Evolutionary conservation across 176 grass and related monocot genomes (phyloP).

Genomic region (Musa itinerans): DNA sequence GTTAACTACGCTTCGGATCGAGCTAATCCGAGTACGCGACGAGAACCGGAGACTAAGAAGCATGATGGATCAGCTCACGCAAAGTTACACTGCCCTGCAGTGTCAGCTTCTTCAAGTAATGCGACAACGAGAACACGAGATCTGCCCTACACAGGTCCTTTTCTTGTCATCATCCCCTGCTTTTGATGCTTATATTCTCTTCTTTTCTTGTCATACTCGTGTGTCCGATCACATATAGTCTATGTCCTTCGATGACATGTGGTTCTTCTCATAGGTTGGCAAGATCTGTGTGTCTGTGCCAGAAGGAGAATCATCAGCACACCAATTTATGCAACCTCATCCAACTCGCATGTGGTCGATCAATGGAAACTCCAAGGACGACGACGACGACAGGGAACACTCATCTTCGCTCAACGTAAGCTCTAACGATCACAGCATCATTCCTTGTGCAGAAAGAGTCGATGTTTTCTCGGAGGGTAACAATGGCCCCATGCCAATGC

Average conservation of each 20-base stretch:
- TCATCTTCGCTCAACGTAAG: neutral
- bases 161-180: neutral
- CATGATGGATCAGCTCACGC: slow-evolving; percentile 38
- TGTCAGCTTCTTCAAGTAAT: slow-evolving; percentile 32
- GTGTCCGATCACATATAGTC: neutral
- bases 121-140: slow-evolving; percentile 10
- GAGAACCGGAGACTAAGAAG: slow-evolving; percentile 35
- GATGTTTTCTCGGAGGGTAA: neutral
- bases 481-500: neutral
- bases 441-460: neutral
- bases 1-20: slow-evolving; percentile 8
- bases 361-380: neutral
- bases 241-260: too few relatives aligned
- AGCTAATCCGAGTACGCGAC: slow-evolving; percentile 32
- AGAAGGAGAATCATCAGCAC: neutral
- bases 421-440: neutral
- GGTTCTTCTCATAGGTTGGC: neutral
- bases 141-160: neutral
- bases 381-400: neutral
- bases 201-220: too few relatives aligned
- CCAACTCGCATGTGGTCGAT: neutral
- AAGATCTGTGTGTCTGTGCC: neutral
- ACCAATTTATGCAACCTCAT: neutral
- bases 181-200: neutral
- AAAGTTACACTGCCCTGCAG: slow-evolving; percentile 31